Evolutionary conservation across 768 basidiomycete species (phyloP).

Genomic region (Boletus edulis): DNA sequence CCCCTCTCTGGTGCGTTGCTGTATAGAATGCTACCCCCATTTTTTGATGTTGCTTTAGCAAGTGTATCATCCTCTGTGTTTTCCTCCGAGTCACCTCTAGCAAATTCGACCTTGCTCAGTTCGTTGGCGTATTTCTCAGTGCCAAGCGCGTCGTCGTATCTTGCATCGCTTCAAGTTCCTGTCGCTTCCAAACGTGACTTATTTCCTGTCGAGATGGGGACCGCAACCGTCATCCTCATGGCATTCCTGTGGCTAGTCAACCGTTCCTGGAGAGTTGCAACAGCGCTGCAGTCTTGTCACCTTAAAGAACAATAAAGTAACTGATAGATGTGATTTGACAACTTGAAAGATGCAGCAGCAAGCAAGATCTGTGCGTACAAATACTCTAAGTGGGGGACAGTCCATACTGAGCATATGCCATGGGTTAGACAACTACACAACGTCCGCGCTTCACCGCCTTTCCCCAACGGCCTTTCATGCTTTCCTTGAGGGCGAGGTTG

Average conservation of each 20-base stretch:
- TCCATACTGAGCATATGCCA: slow-evolving; percentile 11
- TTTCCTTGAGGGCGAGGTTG: slow-evolving; percentile 82
- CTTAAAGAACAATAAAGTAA: slow-evolving; percentile 25
- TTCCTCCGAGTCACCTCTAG: slow-evolving; percentile 19
- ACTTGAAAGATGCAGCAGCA: slow-evolving; percentile 20
- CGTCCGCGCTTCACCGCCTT: slow-evolving; percentile 66
- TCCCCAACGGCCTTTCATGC: slow-evolving; percentile 77
- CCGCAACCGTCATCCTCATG: slow-evolving; percentile 28
- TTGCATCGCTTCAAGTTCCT: slow-evolving; percentile 27
- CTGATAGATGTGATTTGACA: slow-evolving; percentile 4
- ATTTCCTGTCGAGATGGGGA: slow-evolving; percentile 36
- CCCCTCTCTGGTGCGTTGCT: slow-evolving; percentile 20
- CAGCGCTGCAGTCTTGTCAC: slow-evolving; percentile 14
- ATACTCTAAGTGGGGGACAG: slow-evolving; percentile 16
- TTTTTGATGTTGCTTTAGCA: slow-evolving; percentile 11
- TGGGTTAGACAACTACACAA: slow-evolving; percentile 58
- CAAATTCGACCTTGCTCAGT: slow-evolving; percentile 23
- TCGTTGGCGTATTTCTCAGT: slow-evolving; percentile 17
- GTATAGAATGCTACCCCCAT: neutral
- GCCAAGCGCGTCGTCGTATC: slow-evolving; percentile 5
- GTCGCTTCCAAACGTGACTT: slow-evolving; percentile 33
- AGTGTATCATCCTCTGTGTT: neutral
- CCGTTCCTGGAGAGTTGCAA: slow-evolving; percentile 26
- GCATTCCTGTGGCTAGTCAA: slow-evolving; percentile 35
- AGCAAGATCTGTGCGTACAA: slow-evolving; percentile 31